Evolutionary conservation across 2,329 filamentous ascomycete species (phyloP).

Genomic region (Capronia coronata): DNA sequence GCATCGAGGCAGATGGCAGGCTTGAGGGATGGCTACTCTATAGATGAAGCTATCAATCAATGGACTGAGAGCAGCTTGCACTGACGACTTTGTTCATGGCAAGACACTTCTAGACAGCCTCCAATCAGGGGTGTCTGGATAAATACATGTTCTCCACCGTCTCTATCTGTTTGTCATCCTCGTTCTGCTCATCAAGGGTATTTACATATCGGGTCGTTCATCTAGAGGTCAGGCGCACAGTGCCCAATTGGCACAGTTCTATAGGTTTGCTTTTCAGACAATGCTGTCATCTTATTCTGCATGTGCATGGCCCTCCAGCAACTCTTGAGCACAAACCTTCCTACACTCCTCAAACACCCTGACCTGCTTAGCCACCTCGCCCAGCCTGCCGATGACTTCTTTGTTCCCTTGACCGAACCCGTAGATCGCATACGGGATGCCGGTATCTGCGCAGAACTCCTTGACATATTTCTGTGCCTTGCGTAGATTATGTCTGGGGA

Average conservation of each 20-base stretch:
- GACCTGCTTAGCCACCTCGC: slow-evolving; percentile 73
- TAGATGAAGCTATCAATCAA: too few relatives aligned
- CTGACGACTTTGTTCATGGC: too few relatives aligned
- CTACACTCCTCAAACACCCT: slow-evolving; percentile 71
- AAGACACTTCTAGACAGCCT: too few relatives aligned
- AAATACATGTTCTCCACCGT: too few relatives aligned
- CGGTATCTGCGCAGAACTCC: slow-evolving; percentile 74
- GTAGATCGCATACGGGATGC: slow-evolving; percentile 77
- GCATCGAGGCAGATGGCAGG: too few relatives aligned
- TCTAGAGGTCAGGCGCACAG: too few relatives aligned
- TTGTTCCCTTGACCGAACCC: slow-evolving; percentile 80
- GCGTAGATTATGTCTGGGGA: slow-evolving; percentile 79
- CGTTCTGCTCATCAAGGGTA: background rate
- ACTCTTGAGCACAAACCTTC: slow-evolving; percentile 34
- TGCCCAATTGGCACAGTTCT: too few relatives aligned
- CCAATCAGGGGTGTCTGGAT: too few relatives aligned
- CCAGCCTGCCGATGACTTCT: slow-evolving; percentile 67
- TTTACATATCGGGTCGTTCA: background rate
- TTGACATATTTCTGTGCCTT: slow-evolving; percentile 66
- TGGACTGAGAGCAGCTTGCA: too few relatives aligned
- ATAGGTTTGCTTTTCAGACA: background rate
- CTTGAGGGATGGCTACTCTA: too few relatives aligned
- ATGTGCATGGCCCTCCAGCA: slow-evolving; percentile 15
- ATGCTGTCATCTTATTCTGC: background rate
- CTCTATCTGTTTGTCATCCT: background rate